Percentiles rank a stretch among this genome's conserved stretches.
These are phyloP conservation scores for Corchorus capsularis DNA, from an alignment of 345 rosid species.

Conservation along the genomic window DNA sequence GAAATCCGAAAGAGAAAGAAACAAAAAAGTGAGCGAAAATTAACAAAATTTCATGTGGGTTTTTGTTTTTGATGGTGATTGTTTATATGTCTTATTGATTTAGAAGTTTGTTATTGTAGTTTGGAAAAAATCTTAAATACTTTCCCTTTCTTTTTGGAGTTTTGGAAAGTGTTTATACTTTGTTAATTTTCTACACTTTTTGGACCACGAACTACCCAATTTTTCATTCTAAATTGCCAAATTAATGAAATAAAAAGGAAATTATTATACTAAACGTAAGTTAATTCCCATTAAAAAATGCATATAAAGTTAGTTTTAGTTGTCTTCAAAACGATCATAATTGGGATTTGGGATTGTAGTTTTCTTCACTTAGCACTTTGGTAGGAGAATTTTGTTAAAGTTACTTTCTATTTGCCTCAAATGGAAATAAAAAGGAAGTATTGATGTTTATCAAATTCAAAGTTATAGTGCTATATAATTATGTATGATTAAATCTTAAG, in stretches of 20 bases:
- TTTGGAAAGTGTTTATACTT: background rate
- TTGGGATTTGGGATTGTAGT: background rate
- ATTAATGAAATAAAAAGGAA: background rate
- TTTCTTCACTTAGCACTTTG: background rate
- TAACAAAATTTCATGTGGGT: background rate
- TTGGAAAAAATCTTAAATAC: background rate
- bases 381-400: background rate
- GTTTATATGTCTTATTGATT: background rate
- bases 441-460: too few species aligned
- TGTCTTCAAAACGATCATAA: background rate
- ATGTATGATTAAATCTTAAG: background rate
- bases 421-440: background rate
- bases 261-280: background rate
- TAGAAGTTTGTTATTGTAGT: background rate
- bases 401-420: conserved; percentile 4
- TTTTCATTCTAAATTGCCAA: background rate
- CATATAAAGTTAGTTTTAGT: background rate
- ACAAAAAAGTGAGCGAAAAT: too few species aligned
- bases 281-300: background rate
- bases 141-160: background rate
- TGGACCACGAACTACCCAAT: background rate
- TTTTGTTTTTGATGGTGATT: background rate
- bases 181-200: background rate
- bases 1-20: background rate
- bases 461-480: too few species aligned